Percentiles rank a stretch among this genome's conserved stretches.
These are phyloP conservation scores for Amylocystis lapponica DNA, from an alignment of 768 basidiomycete genomes.

Conservation along the genomic window DNA sequence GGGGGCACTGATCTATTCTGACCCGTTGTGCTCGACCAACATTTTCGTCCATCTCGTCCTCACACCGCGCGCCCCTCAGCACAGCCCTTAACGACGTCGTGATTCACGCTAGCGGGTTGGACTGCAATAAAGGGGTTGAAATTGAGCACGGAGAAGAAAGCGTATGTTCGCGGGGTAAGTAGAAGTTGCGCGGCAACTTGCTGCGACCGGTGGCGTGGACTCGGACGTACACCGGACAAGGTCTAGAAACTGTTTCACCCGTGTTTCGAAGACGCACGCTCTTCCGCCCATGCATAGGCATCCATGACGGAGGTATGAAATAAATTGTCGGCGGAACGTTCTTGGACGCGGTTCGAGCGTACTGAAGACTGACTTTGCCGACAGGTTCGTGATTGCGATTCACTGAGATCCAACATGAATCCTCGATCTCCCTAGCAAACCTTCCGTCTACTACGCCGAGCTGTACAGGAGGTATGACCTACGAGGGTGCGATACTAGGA, in stretches of 20 bases:
- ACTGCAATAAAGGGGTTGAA: neutral
- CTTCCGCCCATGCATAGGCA: slow-evolving; percentile 94
- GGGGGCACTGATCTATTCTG: too few relatives aligned
- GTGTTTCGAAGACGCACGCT: slow-evolving; percentile 20
- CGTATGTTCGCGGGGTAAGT: neutral
- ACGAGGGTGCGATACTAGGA: slow-evolving; percentile 87
- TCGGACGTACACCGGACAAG: too few relatives aligned
- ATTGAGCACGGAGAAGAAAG: neutral
- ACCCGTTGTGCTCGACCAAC: too few relatives aligned
- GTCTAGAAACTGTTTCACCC: too few relatives aligned
- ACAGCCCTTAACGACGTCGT: too few relatives aligned
- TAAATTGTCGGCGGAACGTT: slow-evolving; percentile 97
- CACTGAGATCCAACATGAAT: neutral
- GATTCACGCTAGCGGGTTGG: too few relatives aligned
- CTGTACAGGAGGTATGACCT: slow-evolving; percentile 69
- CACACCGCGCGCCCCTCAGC: too few relatives aligned
- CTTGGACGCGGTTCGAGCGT: slow-evolving; percentile 53
- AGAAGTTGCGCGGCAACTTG: neutral
- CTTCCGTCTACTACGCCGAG: slow-evolving; percentile 71
- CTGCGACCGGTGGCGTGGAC: neutral
- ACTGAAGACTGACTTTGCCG: slow-evolving; percentile 86
- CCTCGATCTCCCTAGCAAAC: slow-evolving; percentile 43
- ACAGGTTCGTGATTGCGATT: slow-evolving; percentile 49
- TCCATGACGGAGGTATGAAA: slow-evolving; percentile 94
- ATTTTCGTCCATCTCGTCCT: too few relatives aligned